Evolutionary conservation across 345 rosid genomes (phyloP).

Genomic region (Rhizophora apiculata): DNA sequence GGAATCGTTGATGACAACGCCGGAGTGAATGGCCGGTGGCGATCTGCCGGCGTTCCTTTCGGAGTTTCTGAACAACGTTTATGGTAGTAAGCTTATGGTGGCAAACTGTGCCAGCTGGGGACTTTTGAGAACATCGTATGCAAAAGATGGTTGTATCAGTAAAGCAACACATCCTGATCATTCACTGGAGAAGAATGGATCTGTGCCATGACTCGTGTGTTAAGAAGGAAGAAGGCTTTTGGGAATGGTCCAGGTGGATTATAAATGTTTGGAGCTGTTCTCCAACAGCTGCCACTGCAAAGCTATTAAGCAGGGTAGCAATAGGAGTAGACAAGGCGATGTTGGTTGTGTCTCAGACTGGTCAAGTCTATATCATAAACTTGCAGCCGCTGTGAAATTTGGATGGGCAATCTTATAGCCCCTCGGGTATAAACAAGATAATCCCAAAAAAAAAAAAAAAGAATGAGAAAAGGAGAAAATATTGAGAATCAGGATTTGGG

Average conservation of each 20-base stretch:
- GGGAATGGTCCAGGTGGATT: constrained; percentile 39
- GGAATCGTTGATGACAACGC: constrained; percentile 2
- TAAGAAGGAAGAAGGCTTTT: constrained; percentile 34
- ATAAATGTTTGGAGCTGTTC: constrained; percentile 32
- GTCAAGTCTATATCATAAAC: no score
- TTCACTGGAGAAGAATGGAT: constrained; percentile 9
- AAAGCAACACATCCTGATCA: constrained; percentile 24
- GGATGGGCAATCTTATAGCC: no score
- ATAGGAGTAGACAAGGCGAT: constrained; percentile 4
- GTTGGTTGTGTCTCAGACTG: no score
- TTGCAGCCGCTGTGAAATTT: no score
- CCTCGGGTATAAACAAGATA: no score
- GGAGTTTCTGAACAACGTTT: constrained; percentile 10
- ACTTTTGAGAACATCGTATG: constrained; percentile 28
- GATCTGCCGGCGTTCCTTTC: neutral
- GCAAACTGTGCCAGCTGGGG: constrained; percentile 24
- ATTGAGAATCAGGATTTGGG: no score
- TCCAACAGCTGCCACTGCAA: neutral
- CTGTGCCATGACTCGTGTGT: constrained; percentile 36
- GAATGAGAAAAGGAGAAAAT: no score
- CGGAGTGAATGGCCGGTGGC: neutral
- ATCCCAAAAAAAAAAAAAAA: no score
- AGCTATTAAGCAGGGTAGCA: constrained; percentile 2
- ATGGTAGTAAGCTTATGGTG: neutral
- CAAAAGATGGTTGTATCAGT: constrained; percentile 38